These are phyloP conservation scores for Arctium minus DNA, from an alignment of 129 eudicot genomes.

Conservation along the genomic window DNA sequence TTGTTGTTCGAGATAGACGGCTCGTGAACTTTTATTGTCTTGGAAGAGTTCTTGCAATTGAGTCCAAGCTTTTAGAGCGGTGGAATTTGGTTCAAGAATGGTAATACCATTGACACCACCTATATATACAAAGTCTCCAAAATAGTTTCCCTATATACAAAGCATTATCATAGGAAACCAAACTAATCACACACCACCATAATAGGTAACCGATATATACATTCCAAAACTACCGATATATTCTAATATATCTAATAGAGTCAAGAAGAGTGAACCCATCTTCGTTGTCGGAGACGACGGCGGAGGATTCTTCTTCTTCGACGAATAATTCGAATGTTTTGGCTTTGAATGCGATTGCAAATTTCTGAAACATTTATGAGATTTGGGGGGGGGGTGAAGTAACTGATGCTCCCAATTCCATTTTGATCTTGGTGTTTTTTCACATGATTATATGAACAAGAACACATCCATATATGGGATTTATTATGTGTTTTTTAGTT, in stretches of 20 bases:
- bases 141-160: too few species aligned
- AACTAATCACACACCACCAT: too few species aligned
- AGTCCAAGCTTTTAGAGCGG: too few species aligned
- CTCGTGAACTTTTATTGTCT: too few species aligned
- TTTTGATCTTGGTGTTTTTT: slow-evolving; percentile 34
- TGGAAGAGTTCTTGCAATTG: too few species aligned
- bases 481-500: background rate
- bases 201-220: too few species aligned
- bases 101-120: too few species aligned
- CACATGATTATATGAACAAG: background rate
- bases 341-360: slow-evolving; percentile 86
- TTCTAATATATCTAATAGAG: slow-evolving; percentile 8
- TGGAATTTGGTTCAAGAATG: too few species aligned
- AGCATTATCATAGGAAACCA: too few species aligned
- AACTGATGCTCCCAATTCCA: slow-evolving; percentile 40
- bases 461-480: background rate
- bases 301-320: slow-evolving; percentile 47
- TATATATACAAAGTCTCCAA: too few species aligned
- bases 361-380: slow-evolving; percentile 86
- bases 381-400: slow-evolving; percentile 67
- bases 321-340: slow-evolving; percentile 85
- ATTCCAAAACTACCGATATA: too few species aligned
- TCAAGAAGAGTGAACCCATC: slow-evolving; percentile 56
- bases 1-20: too few species aligned
- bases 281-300: slow-evolving; percentile 37